Evolutionary conservation across 352 stramenopile species (phyloP).

Genomic region (Globisporangium orthogonon): DNA sequence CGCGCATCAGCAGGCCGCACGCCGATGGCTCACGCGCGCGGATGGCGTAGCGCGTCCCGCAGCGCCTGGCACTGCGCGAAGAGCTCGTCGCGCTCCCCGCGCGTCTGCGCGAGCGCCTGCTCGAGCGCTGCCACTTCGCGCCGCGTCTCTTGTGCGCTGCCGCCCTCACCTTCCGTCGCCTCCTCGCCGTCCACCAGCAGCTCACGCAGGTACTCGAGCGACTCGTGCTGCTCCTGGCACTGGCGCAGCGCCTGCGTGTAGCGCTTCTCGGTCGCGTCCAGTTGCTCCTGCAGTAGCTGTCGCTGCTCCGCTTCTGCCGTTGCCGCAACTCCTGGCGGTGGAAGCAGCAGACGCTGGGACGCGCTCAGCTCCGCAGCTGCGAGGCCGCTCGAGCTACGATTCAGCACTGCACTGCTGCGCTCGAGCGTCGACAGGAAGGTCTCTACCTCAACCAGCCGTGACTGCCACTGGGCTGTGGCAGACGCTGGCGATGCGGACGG

Average conservation of each 20-base stretch:
- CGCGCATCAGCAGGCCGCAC: too few relatives aligned
- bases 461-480: constrained; percentile 24
- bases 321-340: not conserved
- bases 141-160: constrained; percentile 6
- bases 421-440: constrained; percentile 37
- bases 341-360: not conserved
- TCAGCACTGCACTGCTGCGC: not conserved
- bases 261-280: constrained; percentile 64
- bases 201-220: constrained; percentile 53
- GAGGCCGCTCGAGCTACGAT: not conserved
- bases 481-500: not conserved
- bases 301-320: not conserved
- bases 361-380: constrained; percentile 1
- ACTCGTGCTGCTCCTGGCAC: constrained; percentile 55
- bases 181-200: constrained; percentile 41
- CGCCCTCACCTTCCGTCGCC: not conserved
- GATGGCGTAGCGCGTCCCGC: constrained; percentile 30
- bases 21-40: not conserved
- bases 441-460: constrained; percentile 42
- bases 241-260: constrained; percentile 68
- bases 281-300: constrained; percentile 48
- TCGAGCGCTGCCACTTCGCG: constrained; percentile 24
- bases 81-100: constrained; percentile 51
- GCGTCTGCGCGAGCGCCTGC: constrained; percentile 23
- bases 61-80: constrained; percentile 56